Percentiles rank a stretch among this genome's conserved stretches.
Evolutionary conservation across 176 grass and related monocot genomes (phyloP).

Genomic region (Eremochloa ophiuroides): DNA sequence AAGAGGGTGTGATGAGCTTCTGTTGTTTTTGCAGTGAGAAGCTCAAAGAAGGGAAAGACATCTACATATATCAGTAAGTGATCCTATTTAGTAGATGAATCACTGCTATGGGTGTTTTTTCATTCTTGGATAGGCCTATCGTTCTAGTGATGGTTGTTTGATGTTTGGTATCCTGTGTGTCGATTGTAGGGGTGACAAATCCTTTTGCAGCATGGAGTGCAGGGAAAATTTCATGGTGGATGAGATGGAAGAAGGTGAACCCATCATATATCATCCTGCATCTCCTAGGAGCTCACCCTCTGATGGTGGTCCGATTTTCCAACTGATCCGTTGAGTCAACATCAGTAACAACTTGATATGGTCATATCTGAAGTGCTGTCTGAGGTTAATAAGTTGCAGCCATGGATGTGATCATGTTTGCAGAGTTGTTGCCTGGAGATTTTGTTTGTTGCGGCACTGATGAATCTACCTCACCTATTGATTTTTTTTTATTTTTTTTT

Average conservation of each 20-base stretch:
- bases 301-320: conserved; percentile 38
- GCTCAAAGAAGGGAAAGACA: conserved; percentile 50
- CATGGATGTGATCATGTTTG: conserved; percentile 57
- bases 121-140: not conserved
- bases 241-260: conserved; percentile 51
- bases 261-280: conserved; percentile 2
- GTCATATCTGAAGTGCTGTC: conserved; percentile 70
- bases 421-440: conserved; percentile 43
- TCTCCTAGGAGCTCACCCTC: conserved; percentile 3
- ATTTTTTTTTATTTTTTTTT: conserved; percentile 40
- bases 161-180: conserved; percentile 21
- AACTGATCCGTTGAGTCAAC: conserved; percentile 40
- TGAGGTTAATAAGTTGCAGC: conserved; percentile 81
- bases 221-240: conserved; percentile 66
- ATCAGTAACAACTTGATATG: conserved; percentile 37
- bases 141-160: conserved; percentile 18
- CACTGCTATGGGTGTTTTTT: conserved; percentile 2
- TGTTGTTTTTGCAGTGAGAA: conserved; percentile 57
- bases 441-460: conserved; percentile 42
- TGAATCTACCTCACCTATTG: conserved; percentile 32
- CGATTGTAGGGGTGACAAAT: conserved; percentile 61
- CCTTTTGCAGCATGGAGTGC: conserved; percentile 72
- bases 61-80: conserved; percentile 85
- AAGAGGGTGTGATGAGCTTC: conserved; percentile 45
- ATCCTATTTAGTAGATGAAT: not conserved